phyloP scores from a whole-genome alignment of 1,139 yeast genomes.

The Diutina mesorugosa region DNA sequence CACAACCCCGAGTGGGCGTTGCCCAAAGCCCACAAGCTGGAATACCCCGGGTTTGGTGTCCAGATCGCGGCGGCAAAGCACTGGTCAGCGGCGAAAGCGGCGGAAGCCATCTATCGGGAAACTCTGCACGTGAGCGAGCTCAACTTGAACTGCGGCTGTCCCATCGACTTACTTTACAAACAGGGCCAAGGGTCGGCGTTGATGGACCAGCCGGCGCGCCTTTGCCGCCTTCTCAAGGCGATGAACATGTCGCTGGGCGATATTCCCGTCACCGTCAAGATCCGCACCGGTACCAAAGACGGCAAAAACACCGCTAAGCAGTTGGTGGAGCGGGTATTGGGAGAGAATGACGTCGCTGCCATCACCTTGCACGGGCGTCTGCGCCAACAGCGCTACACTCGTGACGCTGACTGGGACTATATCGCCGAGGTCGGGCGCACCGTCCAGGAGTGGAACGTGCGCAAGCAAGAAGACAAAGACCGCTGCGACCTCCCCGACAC shows the following conservation, averaged over 20 bases:
- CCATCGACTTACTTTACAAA: slow-evolving; percentile 81
- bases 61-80: slow-evolving; percentile 88
- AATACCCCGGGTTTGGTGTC: slow-evolving; percentile 83
- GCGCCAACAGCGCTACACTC: slow-evolving; percentile 87
- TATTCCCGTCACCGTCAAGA: slow-evolving; percentile 81
- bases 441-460: slow-evolving; percentile 46
- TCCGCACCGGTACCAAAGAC: slow-evolving; percentile 85
- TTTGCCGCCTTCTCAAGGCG: slow-evolving; percentile 67
- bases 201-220: slow-evolving; percentile 76
- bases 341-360: slow-evolving; percentile 77
- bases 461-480: slow-evolving; percentile 42
- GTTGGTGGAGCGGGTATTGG: slow-evolving; percentile 55
- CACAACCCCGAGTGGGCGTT: slow-evolving; percentile 95
- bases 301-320: slow-evolving; percentile 75
- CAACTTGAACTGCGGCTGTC: slow-evolving; percentile 93
- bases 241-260: slow-evolving; percentile 87
- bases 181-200: slow-evolving; percentile 96
- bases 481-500: slow-evolving; percentile 33
- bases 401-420: slow-evolving; percentile 88
- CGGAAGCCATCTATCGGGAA: slow-evolving; percentile 58
- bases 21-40: slow-evolving; percentile 76
- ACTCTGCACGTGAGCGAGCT: slow-evolving; percentile 55
- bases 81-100: slow-evolving; percentile 89
- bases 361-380: slow-evolving; percentile 94
- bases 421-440: slow-evolving; percentile 60